phyloP scores from a whole-genome alignment of 75 land plant species.

The Isoetes taiwanensis region DNA sequence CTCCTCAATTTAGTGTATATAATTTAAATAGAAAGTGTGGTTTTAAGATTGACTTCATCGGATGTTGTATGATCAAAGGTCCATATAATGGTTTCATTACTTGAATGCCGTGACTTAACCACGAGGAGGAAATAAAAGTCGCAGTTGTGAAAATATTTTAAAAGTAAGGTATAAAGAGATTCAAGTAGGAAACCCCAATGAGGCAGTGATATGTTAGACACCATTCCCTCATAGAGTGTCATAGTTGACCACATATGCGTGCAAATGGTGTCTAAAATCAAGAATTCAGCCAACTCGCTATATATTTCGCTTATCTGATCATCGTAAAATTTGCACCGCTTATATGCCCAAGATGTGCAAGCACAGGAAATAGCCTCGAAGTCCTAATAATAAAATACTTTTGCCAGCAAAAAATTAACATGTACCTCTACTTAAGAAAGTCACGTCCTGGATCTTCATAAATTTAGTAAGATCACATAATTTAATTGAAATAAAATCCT shows the following conservation, averaged over 20 bases:
- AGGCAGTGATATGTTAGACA: constrained; percentile 56
- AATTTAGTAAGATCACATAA: too few species aligned
- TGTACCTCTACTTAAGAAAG: too few species aligned
- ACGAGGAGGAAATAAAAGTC: constrained; percentile 75
- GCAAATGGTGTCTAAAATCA: constrained; percentile 66
- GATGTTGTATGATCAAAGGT: background rate
- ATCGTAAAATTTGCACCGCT: constrained; percentile 48
- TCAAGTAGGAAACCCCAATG: constrained; percentile 78
- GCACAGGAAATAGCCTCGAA: too few species aligned
- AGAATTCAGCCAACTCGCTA: constrained; percentile 50
- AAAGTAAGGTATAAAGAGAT: constrained; percentile 89
- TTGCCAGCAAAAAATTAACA: too few species aligned
- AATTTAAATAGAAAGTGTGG: too few species aligned
- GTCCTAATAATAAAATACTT: too few species aligned
- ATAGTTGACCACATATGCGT: constrained; percentile 48
- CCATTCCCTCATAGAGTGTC: constrained; percentile 58
- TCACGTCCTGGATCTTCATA: too few species aligned
- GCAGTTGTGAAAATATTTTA: constrained; percentile 80
- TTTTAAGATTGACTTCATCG: constrained; percentile 11
- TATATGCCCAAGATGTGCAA: constrained; percentile 67
- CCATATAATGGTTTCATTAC: constrained; percentile 26
- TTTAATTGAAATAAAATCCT: too few species aligned
- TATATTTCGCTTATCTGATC: constrained; percentile 54
- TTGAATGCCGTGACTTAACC: constrained; percentile 69
- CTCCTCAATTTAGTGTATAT: too few species aligned